Evolutionary conservation across 768 basidiomycete species (phyloP).

Genomic region (Leccinum obscurum): DNA sequence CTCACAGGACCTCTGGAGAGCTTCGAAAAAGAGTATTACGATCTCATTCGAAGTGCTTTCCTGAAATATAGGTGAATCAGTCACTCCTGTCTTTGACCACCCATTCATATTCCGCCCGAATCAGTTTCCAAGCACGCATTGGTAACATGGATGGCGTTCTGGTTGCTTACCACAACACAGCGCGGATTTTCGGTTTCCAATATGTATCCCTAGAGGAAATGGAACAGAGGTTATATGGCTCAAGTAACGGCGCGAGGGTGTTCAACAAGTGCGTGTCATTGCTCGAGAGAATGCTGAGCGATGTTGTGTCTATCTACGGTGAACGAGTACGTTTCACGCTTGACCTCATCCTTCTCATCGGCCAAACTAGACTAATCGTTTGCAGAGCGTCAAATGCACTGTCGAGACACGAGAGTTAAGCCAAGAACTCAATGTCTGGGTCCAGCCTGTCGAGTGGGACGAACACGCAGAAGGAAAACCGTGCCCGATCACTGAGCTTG

Average conservation of each 20-base stretch:
- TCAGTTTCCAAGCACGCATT: conserved; percentile 91
- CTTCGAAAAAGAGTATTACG: conserved; percentile 94
- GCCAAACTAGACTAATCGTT: neutral
- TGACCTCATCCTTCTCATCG: neutral
- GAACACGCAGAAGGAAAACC: conserved; percentile 34
- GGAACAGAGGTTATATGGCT: conserved; percentile 78
- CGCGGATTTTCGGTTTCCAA: conserved; percentile 89
- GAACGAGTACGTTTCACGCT: conserved; percentile 49
- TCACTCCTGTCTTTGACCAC: no score
- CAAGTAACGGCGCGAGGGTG: conserved; percentile 55
- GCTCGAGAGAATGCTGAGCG: conserved; percentile 65
- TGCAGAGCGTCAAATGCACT: conserved; percentile 56
- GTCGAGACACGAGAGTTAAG: conserved; percentile 55
- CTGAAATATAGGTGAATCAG: conserved; percentile 81
- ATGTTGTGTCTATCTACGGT: conserved; percentile 62
- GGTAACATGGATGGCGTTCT: conserved; percentile 97
- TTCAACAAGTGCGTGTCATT: conserved; percentile 74
- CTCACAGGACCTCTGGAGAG: conserved; percentile 67
- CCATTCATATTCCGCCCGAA: neutral
- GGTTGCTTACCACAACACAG: conserved; percentile 86
- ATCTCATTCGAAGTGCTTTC: conserved; percentile 91
- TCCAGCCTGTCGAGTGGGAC: conserved; percentile 58
- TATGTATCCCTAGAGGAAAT: conserved; percentile 87
- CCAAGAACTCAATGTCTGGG: conserved; percentile 58
- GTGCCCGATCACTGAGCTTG: conserved; percentile 57